Base-by-base conservation (phyloP, 805 yeast species). In the Ogataea thermomethanolica region DNA sequence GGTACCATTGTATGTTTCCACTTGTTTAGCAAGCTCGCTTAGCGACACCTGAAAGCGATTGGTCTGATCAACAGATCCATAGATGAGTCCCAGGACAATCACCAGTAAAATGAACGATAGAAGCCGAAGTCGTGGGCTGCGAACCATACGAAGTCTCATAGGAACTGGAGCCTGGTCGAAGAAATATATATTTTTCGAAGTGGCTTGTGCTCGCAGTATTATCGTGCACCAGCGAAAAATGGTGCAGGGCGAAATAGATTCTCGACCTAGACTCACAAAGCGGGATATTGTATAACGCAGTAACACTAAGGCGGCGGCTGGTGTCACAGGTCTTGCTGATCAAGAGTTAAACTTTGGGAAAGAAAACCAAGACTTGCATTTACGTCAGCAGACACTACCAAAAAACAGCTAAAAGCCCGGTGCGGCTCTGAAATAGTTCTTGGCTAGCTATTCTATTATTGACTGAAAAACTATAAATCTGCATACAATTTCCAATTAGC, bases 401-500 rank as follows among this genome's bases (percentile, higher is more conserved):
- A 9, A 12, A 23, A 30, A 21, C 15, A 27, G 25, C 7, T n/a
- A 25, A 24, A 10, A 9, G 7, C 5, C 29, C 8, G 28, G 14
- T 23, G 33, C 32, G 36, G 42, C 42, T 12, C 10, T 11, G 31
- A n/a, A 25, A 7, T 20, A 4, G 25, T 20, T 23, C 39, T 35
- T 35, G 39, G 39, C 38, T 17, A 17, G 20, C 20, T 17, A n/a
- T n/a, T n/a, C n/a, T n/a, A n/a, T n/a, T 9, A 8, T 22, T 35
- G 38, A 17, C 12, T 12, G 21, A 23, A 21, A 22, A 31, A 17
- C 37, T 38, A 38, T 23, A 38, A 15, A 33, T 38, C 42, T 23
- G 42, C 48, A 41, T 54, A 60, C 2, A 38, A n/a, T 32, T 50
- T 39, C 65, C 66, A 62, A 30, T 56, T 48, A 1, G 38, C 34